Conservation (phyloP, 2,329 filamentous ascomycete genomes). For the Diaporthe longicolla region DNA sequence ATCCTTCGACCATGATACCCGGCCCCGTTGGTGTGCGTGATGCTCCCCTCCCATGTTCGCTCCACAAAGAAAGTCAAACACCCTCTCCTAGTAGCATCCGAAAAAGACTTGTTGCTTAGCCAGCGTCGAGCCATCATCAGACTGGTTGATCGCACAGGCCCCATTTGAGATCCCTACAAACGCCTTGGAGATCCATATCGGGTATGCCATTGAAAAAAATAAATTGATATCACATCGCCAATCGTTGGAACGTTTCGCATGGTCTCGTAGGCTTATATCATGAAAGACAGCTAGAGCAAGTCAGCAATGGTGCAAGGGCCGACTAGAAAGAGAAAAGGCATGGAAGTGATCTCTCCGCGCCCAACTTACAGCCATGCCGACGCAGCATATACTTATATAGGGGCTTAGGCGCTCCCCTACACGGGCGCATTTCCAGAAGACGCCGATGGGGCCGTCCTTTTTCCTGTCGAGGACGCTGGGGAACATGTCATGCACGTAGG, state of each 20-base stretch:
- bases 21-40: neutral
- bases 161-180: neutral
- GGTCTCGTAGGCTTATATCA: slow-evolving; percentile 35
- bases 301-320: slow-evolving; percentile 32
- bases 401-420: slow-evolving; percentile 94
- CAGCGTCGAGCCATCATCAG: neutral
- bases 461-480: slow-evolving; percentile 92
- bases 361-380: slow-evolving; percentile 86
- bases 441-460: slow-evolving; percentile 82
- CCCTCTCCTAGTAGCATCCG: neutral
- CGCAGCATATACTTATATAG: slow-evolving; percentile 94
- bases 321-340: neutral
- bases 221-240: slow-evolving; percentile 19
- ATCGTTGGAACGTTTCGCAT: slow-evolving; percentile 20
- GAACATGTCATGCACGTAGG: slow-evolving; percentile 92
- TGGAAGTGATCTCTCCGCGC: no score
- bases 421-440: slow-evolving; percentile 96
- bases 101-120: neutral
- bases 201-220: slow-evolving; percentile 28
- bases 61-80: neutral
- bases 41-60: neutral
- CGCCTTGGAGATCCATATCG: slow-evolving; percentile 37
- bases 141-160: neutral
- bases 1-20: neutral
- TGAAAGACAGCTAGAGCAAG: slow-evolving; percentile 34